Evolutionary conservation across 345 rosid species (phyloP).

Genomic region (Acer saccharum): DNA sequence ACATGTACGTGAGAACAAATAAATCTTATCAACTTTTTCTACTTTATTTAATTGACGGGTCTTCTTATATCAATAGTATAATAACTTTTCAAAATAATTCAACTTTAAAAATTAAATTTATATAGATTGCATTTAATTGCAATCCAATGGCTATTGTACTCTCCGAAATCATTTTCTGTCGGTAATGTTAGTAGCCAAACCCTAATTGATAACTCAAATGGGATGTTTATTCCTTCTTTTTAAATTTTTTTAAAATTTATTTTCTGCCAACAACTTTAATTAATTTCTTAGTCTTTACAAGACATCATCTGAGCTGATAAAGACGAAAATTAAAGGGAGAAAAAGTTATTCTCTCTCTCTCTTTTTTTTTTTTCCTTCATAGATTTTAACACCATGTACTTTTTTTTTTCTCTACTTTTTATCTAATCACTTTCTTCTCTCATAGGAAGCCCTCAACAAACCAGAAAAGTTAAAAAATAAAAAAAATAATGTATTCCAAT

Average conservation of each 20-base stretch:
- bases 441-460: constrained; percentile 21
- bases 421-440: constrained; percentile 31
- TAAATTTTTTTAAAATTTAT: neutral
- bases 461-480: constrained; percentile 10
- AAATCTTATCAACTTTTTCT: too few relatives aligned
- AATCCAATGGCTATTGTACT: neutral
- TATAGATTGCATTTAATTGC: neutral
- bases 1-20: neutral
- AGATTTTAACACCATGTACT: constrained; percentile 27
- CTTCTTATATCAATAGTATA: neutral
- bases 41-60: neutral
- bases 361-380: constrained; percentile 8
- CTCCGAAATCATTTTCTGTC: neutral
- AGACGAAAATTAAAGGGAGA: constrained; percentile 25
- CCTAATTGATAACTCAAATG: neutral
- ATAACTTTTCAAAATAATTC: too few relatives aligned
- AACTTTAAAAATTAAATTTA: neutral
- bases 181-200: neutral
- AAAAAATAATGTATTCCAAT: neutral
- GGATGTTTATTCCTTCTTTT: constrained; percentile 4
- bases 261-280: constrained; percentile 1
- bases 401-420: constrained; percentile 10
- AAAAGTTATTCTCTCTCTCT: constrained; percentile 33
- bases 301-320: constrained; percentile 32
- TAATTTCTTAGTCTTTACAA: constrained; percentile 21